phyloP scores from a whole-genome alignment of 768 basidiomycete genomes.

The Pholiota microspora region DNA sequence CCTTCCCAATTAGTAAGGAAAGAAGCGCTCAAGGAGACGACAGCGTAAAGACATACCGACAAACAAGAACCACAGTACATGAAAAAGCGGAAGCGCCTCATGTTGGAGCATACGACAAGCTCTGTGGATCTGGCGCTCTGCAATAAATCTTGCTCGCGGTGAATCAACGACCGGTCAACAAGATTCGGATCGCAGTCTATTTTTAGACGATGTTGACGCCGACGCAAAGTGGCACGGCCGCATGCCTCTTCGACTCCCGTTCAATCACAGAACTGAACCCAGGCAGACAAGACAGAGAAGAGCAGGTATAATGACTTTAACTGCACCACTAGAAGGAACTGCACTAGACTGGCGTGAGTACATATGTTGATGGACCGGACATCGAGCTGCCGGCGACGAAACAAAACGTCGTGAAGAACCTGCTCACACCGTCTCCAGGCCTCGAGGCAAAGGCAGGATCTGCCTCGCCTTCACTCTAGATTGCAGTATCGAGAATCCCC shows the following conservation, averaged over 20 bases:
- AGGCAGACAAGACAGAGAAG: too few species aligned
- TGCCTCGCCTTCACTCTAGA: not conserved
- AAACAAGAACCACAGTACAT: not conserved
- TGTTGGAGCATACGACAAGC: not conserved
- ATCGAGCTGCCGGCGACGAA: not conserved
- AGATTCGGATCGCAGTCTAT: not conserved
- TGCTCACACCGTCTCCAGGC: not conserved
- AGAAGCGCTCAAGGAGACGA: not conserved
- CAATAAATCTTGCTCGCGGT: not conserved
- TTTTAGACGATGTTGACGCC: not conserved
- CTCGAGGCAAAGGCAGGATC: not conserved
- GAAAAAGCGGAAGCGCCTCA: not conserved
- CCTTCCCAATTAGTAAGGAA: not conserved
- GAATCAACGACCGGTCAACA: not conserved
- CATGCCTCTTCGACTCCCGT: too few species aligned
- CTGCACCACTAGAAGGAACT: too few species aligned
- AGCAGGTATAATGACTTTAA: too few species aligned
- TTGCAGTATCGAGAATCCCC: slow-evolving; percentile 5
- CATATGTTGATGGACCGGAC: too few species aligned
- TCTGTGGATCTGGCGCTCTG: not conserved
- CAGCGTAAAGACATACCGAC: not conserved
- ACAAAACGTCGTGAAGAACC: not conserved
- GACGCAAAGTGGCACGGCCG: not conserved
- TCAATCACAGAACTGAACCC: too few species aligned
- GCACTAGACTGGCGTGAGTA: too few species aligned